Percentiles rank a stretch among this genome's conserved stretches.
Conservation (phyloP, 2,329 filamentous ascomycete species). For the Fusarium nanum region DNA sequence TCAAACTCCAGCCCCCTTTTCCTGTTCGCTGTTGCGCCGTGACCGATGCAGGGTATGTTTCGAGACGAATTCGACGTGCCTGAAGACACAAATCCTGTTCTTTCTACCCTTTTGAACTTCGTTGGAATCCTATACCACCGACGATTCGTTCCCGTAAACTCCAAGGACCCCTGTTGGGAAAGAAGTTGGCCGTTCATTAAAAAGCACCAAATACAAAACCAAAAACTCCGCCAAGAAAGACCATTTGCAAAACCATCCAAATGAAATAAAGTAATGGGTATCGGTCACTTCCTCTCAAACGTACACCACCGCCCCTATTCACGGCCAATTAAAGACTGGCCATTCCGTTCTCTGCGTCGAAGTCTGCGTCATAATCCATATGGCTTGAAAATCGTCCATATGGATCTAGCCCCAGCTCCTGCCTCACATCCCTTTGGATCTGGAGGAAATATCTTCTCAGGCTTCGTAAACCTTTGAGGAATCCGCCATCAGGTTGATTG, state of each 20-base stretch:
- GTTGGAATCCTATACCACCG: conserved; percentile 20
- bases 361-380: conserved; percentile 39
- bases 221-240: conserved; percentile 24
- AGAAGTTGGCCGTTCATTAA: conserved; percentile 24
- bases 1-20: conserved; percentile 37
- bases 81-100: conserved; percentile 35
- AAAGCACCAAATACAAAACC: conserved; percentile 11
- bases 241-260: conserved; percentile 23
- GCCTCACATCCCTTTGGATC: conserved; percentile 82
- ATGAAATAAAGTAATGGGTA: conserved; percentile 32
- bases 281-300: conserved; percentile 31
- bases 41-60: conserved; percentile 49
- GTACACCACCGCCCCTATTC: conserved; percentile 9
- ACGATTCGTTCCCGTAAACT: conserved; percentile 32
- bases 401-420: conserved; percentile 61
- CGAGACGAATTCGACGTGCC: conserved; percentile 35
- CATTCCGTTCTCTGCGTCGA: conserved; percentile 50
- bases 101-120: conserved; percentile 26
- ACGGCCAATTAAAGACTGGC: conserved; percentile 47
- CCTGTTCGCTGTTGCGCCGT: conserved; percentile 40
- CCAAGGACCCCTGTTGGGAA: conserved; percentile 26
- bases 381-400: conserved; percentile 44
- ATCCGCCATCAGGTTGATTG: conserved; percentile 85
- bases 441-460: conserved; percentile 86
- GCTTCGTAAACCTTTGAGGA: conserved; percentile 84